Evolutionary conservation across 768 basidiomycete genomes (phyloP), one percentile per base, ranked within the genome.

Genomic region (Mycena vitilis): DNA sequence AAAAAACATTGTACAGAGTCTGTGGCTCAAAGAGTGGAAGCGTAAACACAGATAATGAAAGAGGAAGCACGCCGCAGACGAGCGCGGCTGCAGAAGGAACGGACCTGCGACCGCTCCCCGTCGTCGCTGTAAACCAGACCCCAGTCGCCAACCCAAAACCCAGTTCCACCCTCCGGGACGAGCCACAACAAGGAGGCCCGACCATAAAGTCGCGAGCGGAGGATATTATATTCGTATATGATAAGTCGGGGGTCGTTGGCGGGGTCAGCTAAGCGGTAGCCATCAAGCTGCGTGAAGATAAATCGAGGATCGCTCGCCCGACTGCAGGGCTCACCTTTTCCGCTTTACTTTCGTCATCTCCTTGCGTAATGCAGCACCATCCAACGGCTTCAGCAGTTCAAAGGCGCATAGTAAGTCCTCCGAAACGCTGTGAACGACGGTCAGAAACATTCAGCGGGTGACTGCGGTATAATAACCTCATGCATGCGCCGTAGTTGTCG

Each of bases 261-360:
- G 47, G 53, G 62, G 42, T 56, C 37, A 49, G 37, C 60, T 47
- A 58, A 53, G 63, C 69, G 63, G 66, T 25, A 23, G 55, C 47
- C 60, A 69, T 64, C 42, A 73, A 47, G 55, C 71, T 67, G 48
- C 5, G 10, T 42, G 37, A 18, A 0, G n/a, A 38, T 65, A 7
- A 63, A 58, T 44, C n/a, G 63, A 7, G 10, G 23, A 37, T 44
- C 13, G 30, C 47, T n/a, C 18, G 58, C 52, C 53, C 47, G 59
- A 10, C 37, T 25, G 34, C 34, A 23, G 52, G 37, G 79, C 83
- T 60, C 68, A 94, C 95, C 95, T 97, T 87, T 98, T 98, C 86
- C 96, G 93, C 82, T 97, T 98, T 59, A 95, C 95, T 81, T 98
- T 98, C 48, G 95, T 96, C 96, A 98, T 98, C 80, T 98, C 96